A percentile compares a stretch with the other conserved stretches of the same genome.
These are phyloP conservation scores for Arbutus unedo DNA, from an alignment of 148 eudicot genomes.

Conservation along the genomic window DNA sequence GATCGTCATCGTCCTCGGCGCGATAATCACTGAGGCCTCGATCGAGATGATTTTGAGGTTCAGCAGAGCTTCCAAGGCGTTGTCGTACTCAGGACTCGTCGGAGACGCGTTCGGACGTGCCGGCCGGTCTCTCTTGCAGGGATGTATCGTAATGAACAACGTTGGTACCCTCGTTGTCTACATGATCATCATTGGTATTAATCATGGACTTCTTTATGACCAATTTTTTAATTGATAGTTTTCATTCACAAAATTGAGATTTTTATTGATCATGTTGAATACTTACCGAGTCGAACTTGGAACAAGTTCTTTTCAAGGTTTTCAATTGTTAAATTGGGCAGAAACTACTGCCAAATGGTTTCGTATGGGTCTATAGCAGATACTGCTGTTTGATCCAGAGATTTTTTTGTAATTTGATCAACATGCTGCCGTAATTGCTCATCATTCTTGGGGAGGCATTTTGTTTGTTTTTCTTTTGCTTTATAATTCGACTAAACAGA, in stretches of 20 bases:
- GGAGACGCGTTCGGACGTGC: slow-evolving; percentile 59
- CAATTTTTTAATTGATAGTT: neutral
- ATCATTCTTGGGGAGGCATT: no score
- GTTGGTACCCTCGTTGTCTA: slow-evolving; percentile 63
- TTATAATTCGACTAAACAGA: no score
- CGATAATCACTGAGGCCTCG: slow-evolving; percentile 52
- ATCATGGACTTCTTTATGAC: neutral
- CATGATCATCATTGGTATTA: slow-evolving; percentile 71
- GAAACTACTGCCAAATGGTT: neutral
- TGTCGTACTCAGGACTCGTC: slow-evolving; percentile 49
- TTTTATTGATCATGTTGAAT: no score
- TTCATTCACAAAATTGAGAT: no score
- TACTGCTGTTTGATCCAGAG: no score
- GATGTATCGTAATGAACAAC: slow-evolving; percentile 54
- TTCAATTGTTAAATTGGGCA: neutral
- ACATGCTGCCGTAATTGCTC: neutral
- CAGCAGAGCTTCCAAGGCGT: slow-evolving; percentile 44
- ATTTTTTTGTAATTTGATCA: neutral
- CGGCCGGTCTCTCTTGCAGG: slow-evolving; percentile 44
- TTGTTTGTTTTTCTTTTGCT: no score
- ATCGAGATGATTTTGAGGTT: slow-evolving; percentile 60
- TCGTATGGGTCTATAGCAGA: neutral
- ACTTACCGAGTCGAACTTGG: neutral
- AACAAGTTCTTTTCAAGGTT: neutral
- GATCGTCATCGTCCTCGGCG: slow-evolving; percentile 40